phyloP scores from a whole-genome alignment of 768 basidiomycete species.

The Mrakia gelida region DNA sequence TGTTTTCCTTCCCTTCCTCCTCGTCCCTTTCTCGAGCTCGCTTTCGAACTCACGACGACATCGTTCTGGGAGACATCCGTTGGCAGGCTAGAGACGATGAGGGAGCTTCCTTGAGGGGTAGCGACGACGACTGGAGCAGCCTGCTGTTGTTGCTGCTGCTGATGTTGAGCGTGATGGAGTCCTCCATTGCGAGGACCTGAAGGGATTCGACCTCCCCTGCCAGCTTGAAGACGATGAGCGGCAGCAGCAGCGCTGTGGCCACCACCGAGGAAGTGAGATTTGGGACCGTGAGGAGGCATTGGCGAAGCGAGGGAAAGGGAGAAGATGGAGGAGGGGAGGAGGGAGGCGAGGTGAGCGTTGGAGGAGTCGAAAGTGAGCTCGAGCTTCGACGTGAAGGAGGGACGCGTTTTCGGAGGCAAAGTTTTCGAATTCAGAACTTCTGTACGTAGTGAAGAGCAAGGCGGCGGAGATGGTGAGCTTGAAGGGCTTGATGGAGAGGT shows the following conservation, averaged over 20 bases:
- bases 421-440: no score
- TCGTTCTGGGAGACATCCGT: neutral
- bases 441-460: no score
- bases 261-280: neutral
- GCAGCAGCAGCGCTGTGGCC: neutral
- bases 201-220: neutral
- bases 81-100: neutral
- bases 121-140: neutral
- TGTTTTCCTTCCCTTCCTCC: neutral
- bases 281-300: neutral
- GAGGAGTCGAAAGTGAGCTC: neutral
- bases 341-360: neutral
- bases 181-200: neutral
- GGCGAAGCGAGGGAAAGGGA: neutral
- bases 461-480: conserved; percentile 13
- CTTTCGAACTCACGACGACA: neutral
- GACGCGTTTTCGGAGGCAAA: no score
- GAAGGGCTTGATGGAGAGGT: neutral
- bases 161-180: neutral
- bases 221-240: neutral
- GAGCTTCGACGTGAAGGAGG: no score
- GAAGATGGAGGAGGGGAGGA: neutral
- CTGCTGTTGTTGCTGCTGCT: neutral
- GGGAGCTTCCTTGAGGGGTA: neutral
- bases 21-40: neutral